These are phyloP conservation scores for Kodamaea sp. DNA, from an alignment of 1,139 yeast genomes.

Conservation along the genomic window DNA sequence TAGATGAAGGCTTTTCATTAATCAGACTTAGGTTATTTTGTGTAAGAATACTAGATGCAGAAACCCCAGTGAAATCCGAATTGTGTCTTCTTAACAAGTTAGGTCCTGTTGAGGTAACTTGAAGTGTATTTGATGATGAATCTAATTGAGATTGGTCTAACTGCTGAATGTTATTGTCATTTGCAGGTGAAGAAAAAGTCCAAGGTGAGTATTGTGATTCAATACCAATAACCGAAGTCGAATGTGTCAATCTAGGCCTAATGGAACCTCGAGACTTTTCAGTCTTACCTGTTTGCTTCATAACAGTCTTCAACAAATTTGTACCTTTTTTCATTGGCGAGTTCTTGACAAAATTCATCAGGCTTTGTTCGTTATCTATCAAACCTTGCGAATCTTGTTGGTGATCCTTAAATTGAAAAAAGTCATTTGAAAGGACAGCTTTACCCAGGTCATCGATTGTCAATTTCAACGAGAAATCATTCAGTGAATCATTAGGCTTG, in stretches of 20 bases:
- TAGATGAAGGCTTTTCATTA: slow-evolving; percentile 14
- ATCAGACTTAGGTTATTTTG: slow-evolving; percentile 13
- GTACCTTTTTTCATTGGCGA: neutral
- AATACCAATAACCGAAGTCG: slow-evolving; percentile 32
- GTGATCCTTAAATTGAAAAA: slow-evolving; percentile 9
- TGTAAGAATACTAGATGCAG: slow-evolving; percentile 12
- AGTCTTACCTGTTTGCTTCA: slow-evolving; percentile 1
- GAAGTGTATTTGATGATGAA: neutral
- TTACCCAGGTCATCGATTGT: slow-evolving; percentile 46
- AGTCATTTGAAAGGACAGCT: slow-evolving; percentile 36
- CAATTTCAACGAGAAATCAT: slow-evolving; percentile 33
- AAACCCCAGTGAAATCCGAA: slow-evolving; percentile 27
- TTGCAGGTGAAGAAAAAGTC: neutral
- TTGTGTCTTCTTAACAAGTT: slow-evolving; percentile 27
- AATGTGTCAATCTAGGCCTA: slow-evolving; percentile 25
- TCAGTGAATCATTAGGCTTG: neutral
- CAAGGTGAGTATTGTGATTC: slow-evolving; percentile 17
- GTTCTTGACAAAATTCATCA: neutral
- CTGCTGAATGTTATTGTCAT: neutral
- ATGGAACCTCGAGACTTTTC: neutral
- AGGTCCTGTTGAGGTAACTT: slow-evolving; percentile 6
- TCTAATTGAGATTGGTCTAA: neutral
- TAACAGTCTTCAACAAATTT: slow-evolving; percentile 1
- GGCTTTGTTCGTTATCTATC: too few relatives aligned
- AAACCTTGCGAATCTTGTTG: too few relatives aligned